These are phyloP conservation scores for Septoria petroselini DNA, from an alignment of 2,329 filamentous ascomycete species.

Conservation along the genomic window DNA sequence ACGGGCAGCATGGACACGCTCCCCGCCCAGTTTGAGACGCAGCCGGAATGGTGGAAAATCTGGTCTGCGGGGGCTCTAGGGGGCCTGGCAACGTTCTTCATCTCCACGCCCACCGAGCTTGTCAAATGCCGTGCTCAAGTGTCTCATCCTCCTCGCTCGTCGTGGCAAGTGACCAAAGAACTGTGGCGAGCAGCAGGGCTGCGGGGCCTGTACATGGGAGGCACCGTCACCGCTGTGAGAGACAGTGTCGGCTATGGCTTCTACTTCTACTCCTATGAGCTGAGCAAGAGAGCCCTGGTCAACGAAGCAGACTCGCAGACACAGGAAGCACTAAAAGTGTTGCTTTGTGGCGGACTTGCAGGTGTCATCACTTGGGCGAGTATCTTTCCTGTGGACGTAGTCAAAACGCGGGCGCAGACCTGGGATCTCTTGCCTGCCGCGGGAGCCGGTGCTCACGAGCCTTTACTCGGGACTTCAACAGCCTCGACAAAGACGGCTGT, in stretches of 20 bases:
- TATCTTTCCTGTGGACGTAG: conserved; percentile 84
- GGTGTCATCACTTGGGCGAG: conserved; percentile 86
- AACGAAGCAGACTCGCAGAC: conserved; percentile 51
- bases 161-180: conserved; percentile 32
- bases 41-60: conserved; percentile 29
- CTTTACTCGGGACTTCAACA: conserved; percentile 15
- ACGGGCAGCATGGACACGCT: conserved; percentile 19
- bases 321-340: conserved; percentile 36
- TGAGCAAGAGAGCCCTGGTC: conserved; percentile 55
- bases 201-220: conserved; percentile 75
- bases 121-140: conserved; percentile 87
- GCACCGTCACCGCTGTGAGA: conserved; percentile 73
- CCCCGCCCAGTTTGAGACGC: conserved; percentile 11
- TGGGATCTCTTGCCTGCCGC: conserved; percentile 48
- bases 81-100: conserved; percentile 78
- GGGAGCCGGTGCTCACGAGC: conserved; percentile 2
- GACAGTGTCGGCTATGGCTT: conserved; percentile 95
- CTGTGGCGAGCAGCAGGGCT: conserved; percentile 47
- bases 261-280: conserved; percentile 92
- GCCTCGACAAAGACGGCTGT: conserved; percentile 3
- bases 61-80: conserved; percentile 78
- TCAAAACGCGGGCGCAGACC: conserved; percentile 89
- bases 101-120: conserved; percentile 85
- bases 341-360: conserved; percentile 82
- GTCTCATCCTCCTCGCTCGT: conserved; percentile 36